Evolutionary conservation across 495 filamentous ascomycete species (phyloP).

Genomic region (Hamigera avellanea): DNA sequence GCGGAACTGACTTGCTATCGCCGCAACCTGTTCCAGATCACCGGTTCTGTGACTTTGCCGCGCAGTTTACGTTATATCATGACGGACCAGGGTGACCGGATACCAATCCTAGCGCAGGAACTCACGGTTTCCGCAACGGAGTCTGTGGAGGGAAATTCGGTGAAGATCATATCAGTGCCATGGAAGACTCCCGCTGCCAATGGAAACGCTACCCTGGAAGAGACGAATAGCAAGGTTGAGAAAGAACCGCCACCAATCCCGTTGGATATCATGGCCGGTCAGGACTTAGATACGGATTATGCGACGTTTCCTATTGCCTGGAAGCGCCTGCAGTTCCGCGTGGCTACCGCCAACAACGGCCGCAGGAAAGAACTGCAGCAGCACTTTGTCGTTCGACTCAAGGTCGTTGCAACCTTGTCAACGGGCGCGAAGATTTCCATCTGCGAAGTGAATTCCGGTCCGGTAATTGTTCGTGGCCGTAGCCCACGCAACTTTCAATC

Average conservation of each 20-base stretch:
- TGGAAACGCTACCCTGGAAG: slow-evolving; percentile 37
- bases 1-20: slow-evolving; percentile 87
- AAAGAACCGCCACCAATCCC: slow-evolving; percentile 57
- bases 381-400: slow-evolving; percentile 67
- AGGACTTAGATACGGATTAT: slow-evolving; percentile 66
- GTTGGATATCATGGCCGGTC: slow-evolving; percentile 61
- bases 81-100: slow-evolving; percentile 66
- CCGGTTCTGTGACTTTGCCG: slow-evolving; percentile 68
- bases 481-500: slow-evolving; percentile 74
- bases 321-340: slow-evolving; percentile 87
- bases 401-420: slow-evolving; percentile 58
- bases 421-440: slow-evolving; percentile 57
- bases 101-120: slow-evolving; percentile 62
- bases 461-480: slow-evolving; percentile 66
- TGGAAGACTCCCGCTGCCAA: slow-evolving; percentile 78
- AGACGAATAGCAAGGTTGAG: slow-evolving; percentile 46
- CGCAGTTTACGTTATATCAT: slow-evolving; percentile 59
- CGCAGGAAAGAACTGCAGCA: slow-evolving; percentile 72
- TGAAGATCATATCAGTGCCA: slow-evolving; percentile 86
- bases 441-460: slow-evolving; percentile 60
- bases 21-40: slow-evolving; percentile 81
- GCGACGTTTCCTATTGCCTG: slow-evolving; percentile 77
- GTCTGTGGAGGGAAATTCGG: slow-evolving; percentile 75
- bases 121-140: slow-evolving; percentile 79
- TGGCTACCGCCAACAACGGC: slow-evolving; percentile 77